These are phyloP conservation scores for Paramyrothecium roridum DNA, from an alignment of 2,329 filamentous ascomycete genomes.

Conservation along the genomic window DNA sequence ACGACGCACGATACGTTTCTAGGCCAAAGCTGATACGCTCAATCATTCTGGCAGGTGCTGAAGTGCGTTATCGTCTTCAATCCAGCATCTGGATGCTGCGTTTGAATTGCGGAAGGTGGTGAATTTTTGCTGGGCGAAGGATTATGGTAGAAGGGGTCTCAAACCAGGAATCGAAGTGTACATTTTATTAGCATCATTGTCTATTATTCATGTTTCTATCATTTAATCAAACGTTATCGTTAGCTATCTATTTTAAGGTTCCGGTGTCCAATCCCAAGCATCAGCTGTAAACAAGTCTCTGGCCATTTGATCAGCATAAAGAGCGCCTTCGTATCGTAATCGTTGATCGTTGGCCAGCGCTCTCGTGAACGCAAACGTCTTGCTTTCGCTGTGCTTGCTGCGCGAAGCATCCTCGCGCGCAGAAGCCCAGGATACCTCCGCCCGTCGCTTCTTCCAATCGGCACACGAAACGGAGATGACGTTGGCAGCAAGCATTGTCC, in stretches of 20 bases:
- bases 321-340: constrained; percentile 43
- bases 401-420: constrained; percentile 11
- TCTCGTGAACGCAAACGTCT: constrained; percentile 47
- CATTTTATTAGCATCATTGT: background rate
- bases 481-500: constrained; percentile 49
- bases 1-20: background rate
- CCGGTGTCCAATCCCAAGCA: constrained; percentile 59
- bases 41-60: no score
- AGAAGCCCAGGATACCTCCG: constrained; percentile 36
- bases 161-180: background rate
- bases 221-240: background rate
- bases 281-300: constrained; percentile 52
- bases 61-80: no score
- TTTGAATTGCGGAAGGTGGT: no score
- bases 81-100: no score
- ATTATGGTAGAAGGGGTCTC: no score
- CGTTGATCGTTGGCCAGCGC: constrained; percentile 47
- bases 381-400: constrained; percentile 10
- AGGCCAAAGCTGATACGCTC: no score
- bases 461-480: constrained; percentile 39
- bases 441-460: constrained; percentile 42
- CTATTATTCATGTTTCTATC: background rate
- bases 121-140: no score
- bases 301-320: constrained; percentile 50
- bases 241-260: constrained; percentile 19